Percentiles rank a stretch among this genome's conserved stretches.
These are phyloP conservation scores for Venturia nashicola DNA, from an alignment of 2,329 filamentous ascomycete genomes.

Conservation along the genomic window DNA sequence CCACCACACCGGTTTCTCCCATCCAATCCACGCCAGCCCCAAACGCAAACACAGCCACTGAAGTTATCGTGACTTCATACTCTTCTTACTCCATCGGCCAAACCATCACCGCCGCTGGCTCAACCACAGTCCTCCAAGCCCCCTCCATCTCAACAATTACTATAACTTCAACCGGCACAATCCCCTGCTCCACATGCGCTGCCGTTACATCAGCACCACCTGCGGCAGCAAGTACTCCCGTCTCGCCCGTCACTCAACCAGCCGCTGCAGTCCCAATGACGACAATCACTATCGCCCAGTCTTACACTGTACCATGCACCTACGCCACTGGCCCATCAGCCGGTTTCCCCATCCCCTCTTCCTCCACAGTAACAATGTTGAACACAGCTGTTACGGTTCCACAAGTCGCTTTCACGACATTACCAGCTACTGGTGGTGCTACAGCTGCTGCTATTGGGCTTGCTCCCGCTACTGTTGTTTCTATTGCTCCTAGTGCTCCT, in stretches of 20 bases:
- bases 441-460: conserved; percentile 15
- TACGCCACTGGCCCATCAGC: conserved; percentile 23
- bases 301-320: conserved; percentile 23
- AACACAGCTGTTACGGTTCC: conserved; percentile 25
- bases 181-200: conserved; percentile 8
- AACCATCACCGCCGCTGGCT: conserved; percentile 6
- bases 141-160: conserved; percentile 9
- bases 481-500: conserved; percentile 10
- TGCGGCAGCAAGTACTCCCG: background rate
- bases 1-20: background rate
- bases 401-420: conserved; percentile 20
- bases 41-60: background rate
- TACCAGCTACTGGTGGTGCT: conserved; percentile 14
- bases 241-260: conserved; percentile 17
- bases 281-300: conserved; percentile 22
- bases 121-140: conserved; percentile 3
- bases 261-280: conserved; percentile 13
- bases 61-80: conserved; percentile 4
- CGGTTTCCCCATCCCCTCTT: conserved; percentile 19
- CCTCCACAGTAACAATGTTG: conserved; percentile 18
- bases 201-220: background rate
- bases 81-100: conserved; percentile 10
- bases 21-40: background rate
- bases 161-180: conserved; percentile 8
- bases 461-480: conserved; percentile 11